Evolutionary conservation across 2,329 filamentous ascomycete species (phyloP).

Genomic region (Microdochium trichocladiopsis): DNA sequence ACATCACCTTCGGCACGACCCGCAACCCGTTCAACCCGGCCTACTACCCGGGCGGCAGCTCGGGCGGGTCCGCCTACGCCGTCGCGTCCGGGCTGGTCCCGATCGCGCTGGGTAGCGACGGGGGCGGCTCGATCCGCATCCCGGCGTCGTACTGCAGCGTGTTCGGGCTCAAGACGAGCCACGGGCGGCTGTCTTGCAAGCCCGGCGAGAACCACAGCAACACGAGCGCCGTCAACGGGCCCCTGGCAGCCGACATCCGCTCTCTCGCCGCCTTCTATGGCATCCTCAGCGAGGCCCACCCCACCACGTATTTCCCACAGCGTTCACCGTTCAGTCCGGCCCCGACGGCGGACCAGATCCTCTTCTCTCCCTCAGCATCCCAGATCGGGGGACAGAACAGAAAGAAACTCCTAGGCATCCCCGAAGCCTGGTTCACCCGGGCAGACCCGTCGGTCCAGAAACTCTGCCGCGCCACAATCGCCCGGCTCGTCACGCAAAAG

Average conservation of each 20-base stretch:
- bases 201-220: constrained; percentile 53
- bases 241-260: constrained; percentile 58
- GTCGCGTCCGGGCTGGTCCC: constrained; percentile 65
- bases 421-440: constrained; percentile 53
- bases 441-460: constrained; percentile 32
- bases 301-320: constrained; percentile 46
- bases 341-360: constrained; percentile 13
- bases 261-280: constrained; percentile 61
- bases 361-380: constrained; percentile 15
- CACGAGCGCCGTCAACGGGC: constrained; percentile 59
- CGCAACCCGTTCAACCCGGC: constrained; percentile 64
- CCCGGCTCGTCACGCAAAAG: constrained; percentile 42
- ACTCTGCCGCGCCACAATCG: constrained; percentile 35
- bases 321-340: neutral
- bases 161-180: constrained; percentile 67
- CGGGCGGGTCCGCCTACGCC: constrained; percentile 65
- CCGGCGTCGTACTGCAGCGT: constrained; percentile 66
- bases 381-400: constrained; percentile 10
- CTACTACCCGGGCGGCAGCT: constrained; percentile 75
- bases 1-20: constrained; percentile 66
- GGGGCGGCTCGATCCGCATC: constrained; percentile 68
- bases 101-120: constrained; percentile 65
- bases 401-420: constrained; percentile 54
- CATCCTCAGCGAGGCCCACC: constrained; percentile 57
- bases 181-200: constrained; percentile 56